Evolutionary conservation across 2,329 filamentous ascomycete genomes (phyloP).

Genomic region (Stemphylium beticola): DNA sequence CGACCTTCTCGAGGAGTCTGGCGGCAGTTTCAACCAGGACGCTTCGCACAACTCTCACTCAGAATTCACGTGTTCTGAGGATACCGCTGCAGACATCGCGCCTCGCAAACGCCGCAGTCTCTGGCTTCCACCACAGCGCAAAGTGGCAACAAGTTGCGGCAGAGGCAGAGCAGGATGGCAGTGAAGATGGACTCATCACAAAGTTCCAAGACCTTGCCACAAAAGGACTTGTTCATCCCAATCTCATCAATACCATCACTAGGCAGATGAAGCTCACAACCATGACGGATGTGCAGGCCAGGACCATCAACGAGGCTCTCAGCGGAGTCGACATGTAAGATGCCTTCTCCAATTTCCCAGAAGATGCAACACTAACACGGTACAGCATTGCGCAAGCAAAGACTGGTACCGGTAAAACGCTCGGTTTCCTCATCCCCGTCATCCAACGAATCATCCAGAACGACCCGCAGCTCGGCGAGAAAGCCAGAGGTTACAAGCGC

Average conservation of each 20-base stretch:
- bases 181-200: conserved; percentile 44
- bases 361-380: conserved; percentile 16
- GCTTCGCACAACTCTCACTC: conserved; percentile 30
- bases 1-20: conserved; percentile 44
- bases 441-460: conserved; percentile 76
- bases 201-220: conserved; percentile 53
- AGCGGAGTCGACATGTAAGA: conserved; percentile 82
- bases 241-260: conserved; percentile 72
- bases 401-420: conserved; percentile 95
- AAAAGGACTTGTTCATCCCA: conserved; percentile 63
- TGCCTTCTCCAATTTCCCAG: background rate
- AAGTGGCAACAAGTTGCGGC: conserved; percentile 46
- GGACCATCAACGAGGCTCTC: conserved; percentile 81
- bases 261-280: conserved; percentile 74
- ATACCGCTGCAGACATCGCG: conserved; percentile 25
- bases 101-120: conserved; percentile 28
- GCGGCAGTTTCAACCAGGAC: conserved; percentile 33
- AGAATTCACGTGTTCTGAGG: conserved; percentile 27
- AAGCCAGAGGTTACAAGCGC: conserved; percentile 49
- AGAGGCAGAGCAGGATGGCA: conserved; percentile 21
- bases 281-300: conserved; percentile 92
- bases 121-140: conserved; percentile 49
- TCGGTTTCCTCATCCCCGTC: conserved; percentile 88
- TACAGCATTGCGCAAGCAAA: conserved; percentile 81
- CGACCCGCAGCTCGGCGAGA: conserved; percentile 66